Evolutionary conservation across 495 filamentous ascomycete species (phyloP).

Genomic region (Hyaloscypha hepaticicola): DNA sequence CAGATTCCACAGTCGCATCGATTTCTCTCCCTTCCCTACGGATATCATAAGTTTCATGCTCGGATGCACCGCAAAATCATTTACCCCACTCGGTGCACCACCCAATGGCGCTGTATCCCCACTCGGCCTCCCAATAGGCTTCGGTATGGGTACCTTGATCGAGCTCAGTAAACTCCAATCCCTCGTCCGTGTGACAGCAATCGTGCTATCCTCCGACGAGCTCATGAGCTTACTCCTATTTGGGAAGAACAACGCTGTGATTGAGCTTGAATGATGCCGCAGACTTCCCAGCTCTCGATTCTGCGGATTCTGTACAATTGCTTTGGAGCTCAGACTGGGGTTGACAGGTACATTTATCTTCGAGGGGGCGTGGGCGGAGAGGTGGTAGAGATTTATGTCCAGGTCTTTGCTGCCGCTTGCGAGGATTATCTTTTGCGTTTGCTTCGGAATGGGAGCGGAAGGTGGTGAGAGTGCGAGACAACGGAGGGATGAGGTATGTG

Average conservation of each 20-base stretch:
- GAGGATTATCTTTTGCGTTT: conserved; percentile 71
- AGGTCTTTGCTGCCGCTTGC: conserved; percentile 91
- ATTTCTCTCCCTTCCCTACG: conserved; percentile 82
- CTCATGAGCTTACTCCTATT: conserved; percentile 84
- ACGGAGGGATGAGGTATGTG: conserved; percentile 86
- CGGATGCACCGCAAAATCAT: conserved; percentile 93
- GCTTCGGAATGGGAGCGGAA: conserved; percentile 55
- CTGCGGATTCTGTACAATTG: conserved; percentile 74
- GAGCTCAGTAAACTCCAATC: conserved; percentile 90
- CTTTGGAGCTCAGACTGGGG: conserved; percentile 62
- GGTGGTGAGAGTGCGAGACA: conserved; percentile 85
- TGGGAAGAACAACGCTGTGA: conserved; percentile 79
- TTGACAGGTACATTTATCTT: conserved; percentile 36
- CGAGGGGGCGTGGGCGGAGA: conserved; percentile 70
- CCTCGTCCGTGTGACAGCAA: conserved; percentile 79
- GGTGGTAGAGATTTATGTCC: conserved; percentile 88
- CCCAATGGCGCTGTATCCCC: conserved; percentile 89
- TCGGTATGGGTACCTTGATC: conserved; percentile 87
- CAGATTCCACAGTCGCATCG: conserved; percentile 94
- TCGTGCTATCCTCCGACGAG: conserved; percentile 80
- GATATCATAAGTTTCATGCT: conserved; percentile 94
- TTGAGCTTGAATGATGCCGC: conserved; percentile 76
- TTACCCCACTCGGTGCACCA: conserved; percentile 83
- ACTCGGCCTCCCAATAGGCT: conserved; percentile 75
- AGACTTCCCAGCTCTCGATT: conserved; percentile 88